phyloP scores from a whole-genome alignment of 495 filamentous ascomycete genomes.

The Aspergillus nanangensis region DNA sequence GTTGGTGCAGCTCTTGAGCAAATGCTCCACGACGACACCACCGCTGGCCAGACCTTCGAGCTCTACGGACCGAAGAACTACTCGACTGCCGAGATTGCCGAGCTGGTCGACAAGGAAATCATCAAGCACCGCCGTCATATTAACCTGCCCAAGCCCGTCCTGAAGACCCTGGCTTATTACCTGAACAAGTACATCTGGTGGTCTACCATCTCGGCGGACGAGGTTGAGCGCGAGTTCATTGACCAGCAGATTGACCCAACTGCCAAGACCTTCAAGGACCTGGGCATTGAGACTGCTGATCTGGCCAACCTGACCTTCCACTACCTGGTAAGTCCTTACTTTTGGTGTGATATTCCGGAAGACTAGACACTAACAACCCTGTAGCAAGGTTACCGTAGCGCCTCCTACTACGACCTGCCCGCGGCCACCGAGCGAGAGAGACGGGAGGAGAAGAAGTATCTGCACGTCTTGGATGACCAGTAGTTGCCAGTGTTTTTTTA shows the following conservation, averaged over 20 bases:
- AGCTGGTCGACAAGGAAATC: conserved; percentile 88
- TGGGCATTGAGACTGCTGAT: conserved; percentile 82
- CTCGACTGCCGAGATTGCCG: conserved; percentile 78
- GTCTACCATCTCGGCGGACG: conserved; percentile 75
- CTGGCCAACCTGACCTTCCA: conserved; percentile 80
- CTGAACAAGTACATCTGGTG: conserved; percentile 85
- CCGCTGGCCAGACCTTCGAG: conserved; percentile 87
- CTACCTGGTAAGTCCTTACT: conserved; percentile 69
- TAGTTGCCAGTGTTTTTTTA: conserved; percentile 45
- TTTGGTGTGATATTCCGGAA: conserved; percentile 3
- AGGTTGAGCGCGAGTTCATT: conserved; percentile 90
- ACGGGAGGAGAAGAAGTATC: conserved; percentile 90
- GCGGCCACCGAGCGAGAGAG: conserved; percentile 92
- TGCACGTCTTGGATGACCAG: conserved; percentile 90
- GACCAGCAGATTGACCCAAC: conserved; percentile 87
- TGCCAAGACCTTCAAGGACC: conserved; percentile 93
- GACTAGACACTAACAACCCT: conserved; percentile 21
- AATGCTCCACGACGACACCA: conserved; percentile 87
- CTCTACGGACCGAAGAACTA: conserved; percentile 93
- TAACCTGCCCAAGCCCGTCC: conserved; percentile 78
- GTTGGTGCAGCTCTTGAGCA: conserved; percentile 81
- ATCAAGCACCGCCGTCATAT: conserved; percentile 84
- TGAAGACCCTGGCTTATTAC: conserved; percentile 65
- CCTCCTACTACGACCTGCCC: conserved; percentile 84
- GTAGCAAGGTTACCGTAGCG: conserved; percentile 79